Base-by-base conservation (phyloP, 177 flowering plant genomes). In the Telopea speciosissima region DNA sequence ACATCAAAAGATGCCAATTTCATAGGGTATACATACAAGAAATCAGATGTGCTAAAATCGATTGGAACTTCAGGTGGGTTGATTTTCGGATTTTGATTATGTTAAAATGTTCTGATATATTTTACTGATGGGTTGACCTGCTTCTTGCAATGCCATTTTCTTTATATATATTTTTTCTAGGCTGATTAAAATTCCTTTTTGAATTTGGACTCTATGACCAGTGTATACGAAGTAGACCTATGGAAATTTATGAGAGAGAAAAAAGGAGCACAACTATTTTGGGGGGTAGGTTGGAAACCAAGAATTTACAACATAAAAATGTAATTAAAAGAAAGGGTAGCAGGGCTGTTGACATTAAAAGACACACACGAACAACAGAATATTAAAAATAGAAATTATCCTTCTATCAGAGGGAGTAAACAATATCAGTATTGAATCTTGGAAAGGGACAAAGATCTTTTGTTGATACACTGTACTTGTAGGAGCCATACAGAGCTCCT, bases 1-100 rank as follows among this genome's bases (percentile, higher is more conserved):
- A 85, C 91, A 67, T 92, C 96, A 49, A 92, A 86, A 78, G 98
- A 92, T 77, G 73, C 91, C 69, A 87, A 92, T 74, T 92, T 90
- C 79, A 86, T 90, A 40, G 96, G 96, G 70, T 92, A 78, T 77
- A 90, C 96, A n/a, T 92, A 81, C 80, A 92, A 83, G 83, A 92
- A 92, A 70, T 92, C 98, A 45, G 94, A 92, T 68, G 68, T 84
- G 68, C 69, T 85, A 66, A 85, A 85, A 73, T 82, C 97, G 62
- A 78, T 86, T 56, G 90, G 82, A 78, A 76, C 75, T 73, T 82
- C 98, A 80, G 93, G 96, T 92, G 45, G 69, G 80, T 72, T 65
- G 24, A 68, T 70, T 52, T 56, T 67, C 8, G 6, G 8, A 14
- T 31, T 52, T 77, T 25, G 22, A 52, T 19, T 64, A 33, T 72